phyloP scores from a whole-genome alignment of 2,329 filamentous ascomycete genomes.

The Ophiocordyceps robertsii region DNA sequence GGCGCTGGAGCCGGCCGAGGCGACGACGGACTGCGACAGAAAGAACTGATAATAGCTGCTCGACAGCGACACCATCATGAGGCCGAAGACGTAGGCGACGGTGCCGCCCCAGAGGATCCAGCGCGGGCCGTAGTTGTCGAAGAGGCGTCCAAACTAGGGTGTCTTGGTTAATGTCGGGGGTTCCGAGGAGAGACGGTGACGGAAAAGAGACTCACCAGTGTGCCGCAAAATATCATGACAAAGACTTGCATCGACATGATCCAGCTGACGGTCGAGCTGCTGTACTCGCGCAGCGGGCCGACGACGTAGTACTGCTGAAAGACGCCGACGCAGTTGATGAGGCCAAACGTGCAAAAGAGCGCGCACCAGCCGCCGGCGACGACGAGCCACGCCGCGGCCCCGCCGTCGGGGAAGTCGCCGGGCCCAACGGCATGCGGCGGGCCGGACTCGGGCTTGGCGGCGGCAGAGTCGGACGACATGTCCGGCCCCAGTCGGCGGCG shows the following conservation, averaged over 20 bases:
- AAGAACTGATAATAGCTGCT: slow-evolving; percentile 30
- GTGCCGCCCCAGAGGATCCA: slow-evolving; percentile 40
- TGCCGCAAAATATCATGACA: slow-evolving; percentile 34
- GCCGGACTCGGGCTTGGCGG: neutral
- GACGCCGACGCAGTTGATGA: slow-evolving; percentile 34
- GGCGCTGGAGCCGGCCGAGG: slow-evolving; percentile 26
- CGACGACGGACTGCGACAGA: slow-evolving; percentile 26
- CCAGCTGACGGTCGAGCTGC: slow-evolving; percentile 42
- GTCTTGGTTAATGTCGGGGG: slow-evolving; percentile 6
- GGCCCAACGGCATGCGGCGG: slow-evolving; percentile 4
- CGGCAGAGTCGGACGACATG: neutral
- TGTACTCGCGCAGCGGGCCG: slow-evolving; percentile 31
- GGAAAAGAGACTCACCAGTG: slow-evolving; percentile 19
- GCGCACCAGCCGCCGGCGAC: slow-evolving; percentile 33
- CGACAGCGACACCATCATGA: slow-evolving; percentile 50
- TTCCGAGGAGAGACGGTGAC: slow-evolving; percentile 11
- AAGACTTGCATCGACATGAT: slow-evolving; percentile 42
- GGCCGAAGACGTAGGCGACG: slow-evolving; percentile 44
- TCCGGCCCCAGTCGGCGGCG: neutral
- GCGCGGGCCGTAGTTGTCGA: slow-evolving; percentile 50
- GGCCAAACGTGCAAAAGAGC: slow-evolving; percentile 30
- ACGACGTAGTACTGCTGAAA: slow-evolving; percentile 46
- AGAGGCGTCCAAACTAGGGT: slow-evolving; percentile 40
- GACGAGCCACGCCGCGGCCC: slow-evolving; percentile 41
- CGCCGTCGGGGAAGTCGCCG: slow-evolving; percentile 47